Evolutionary conservation across 2,329 filamentous ascomycete genomes (phyloP).

Genomic region (Paraphoma sp.): DNA sequence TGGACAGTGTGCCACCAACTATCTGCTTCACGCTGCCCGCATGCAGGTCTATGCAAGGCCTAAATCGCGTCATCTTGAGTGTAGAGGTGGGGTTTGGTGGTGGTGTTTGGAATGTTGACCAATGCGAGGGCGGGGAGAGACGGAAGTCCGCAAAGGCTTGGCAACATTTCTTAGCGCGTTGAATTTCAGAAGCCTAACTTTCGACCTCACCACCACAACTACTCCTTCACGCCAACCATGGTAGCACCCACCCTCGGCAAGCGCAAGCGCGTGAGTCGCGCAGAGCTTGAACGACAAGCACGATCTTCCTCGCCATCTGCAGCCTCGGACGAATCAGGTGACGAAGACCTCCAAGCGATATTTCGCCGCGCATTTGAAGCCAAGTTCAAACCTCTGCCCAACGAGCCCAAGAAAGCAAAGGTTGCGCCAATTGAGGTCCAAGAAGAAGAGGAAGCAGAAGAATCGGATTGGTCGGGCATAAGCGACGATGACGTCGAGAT

Average conservation of each 20-base stretch:
- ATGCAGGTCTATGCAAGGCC: constrained; percentile 96
- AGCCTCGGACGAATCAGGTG: constrained; percentile 39
- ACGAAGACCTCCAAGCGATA: constrained; percentile 71
- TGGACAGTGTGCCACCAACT: constrained; percentile 83
- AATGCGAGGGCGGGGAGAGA: constrained; percentile 25
- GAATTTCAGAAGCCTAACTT: neutral
- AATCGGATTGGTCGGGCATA: constrained; percentile 69
- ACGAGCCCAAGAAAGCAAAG: constrained; percentile 39
- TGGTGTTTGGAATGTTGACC: neutral
- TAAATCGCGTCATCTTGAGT: constrained; percentile 81
- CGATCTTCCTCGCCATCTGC: constrained; percentile 37
- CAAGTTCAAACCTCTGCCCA: constrained; percentile 76
- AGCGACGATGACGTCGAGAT: constrained; percentile 51
- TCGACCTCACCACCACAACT: neutral
- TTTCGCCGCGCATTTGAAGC: constrained; percentile 88
- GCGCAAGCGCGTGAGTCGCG: constrained; percentile 51
- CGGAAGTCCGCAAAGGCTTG: constrained; percentile 27
- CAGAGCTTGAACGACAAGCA: constrained; percentile 35
- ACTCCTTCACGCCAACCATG: neutral
- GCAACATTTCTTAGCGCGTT: constrained; percentile 8
- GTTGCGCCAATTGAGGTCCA: constrained; percentile 35
- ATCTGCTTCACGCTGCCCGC: constrained; percentile 99
- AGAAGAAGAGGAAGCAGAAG: constrained; percentile 41
- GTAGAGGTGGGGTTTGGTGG: neutral
- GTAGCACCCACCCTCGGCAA: constrained; percentile 54